Evolutionary conservation across 1,284 basidiomycete genomes (phyloP).

Genomic region (Trichosporon sp.): DNA sequence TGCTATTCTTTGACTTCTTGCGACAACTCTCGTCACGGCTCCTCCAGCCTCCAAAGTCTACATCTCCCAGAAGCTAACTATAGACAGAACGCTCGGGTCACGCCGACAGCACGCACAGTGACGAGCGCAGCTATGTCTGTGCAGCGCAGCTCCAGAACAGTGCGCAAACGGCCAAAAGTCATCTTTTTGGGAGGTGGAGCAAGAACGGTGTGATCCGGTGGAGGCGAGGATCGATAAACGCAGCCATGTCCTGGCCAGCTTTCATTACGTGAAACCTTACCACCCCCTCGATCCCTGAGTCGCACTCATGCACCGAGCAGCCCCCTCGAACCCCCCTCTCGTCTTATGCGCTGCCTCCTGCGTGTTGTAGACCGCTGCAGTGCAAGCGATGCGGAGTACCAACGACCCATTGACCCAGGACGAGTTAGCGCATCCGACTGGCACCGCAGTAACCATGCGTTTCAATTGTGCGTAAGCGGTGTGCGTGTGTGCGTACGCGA

Average conservation of each 20-base stretch:
- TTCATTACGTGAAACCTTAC: slow-evolving; percentile 9
- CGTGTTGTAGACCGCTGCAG: too few relatives aligned
- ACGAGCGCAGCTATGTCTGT: too few relatives aligned
- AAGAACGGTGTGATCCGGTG: background rate
- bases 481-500: background rate
- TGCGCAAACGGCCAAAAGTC: too few relatives aligned
- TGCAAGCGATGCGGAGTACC: too few relatives aligned
- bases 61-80: background rate
- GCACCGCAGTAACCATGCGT: background rate
- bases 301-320: background rate
- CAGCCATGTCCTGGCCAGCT: background rate
- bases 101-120: too few relatives aligned
- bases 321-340: background rate
- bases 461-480: background rate
- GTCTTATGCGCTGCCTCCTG: background rate
- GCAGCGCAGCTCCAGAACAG: too few relatives aligned
- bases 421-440: too few relatives aligned
- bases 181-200: too few relatives aligned
- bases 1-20: background rate
- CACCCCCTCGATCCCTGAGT: background rate
- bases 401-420: too few relatives aligned
- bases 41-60: background rate
- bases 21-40: background rate
- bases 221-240: background rate
- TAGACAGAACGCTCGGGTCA: too few relatives aligned